A percentile compares a stretch with the other conserved stretches of the same genome.
These are phyloP conservation scores for Verticillium albo-atrum DNA, from an alignment of 2,329 filamentous ascomycete genomes.

Conservation along the genomic window DNA sequence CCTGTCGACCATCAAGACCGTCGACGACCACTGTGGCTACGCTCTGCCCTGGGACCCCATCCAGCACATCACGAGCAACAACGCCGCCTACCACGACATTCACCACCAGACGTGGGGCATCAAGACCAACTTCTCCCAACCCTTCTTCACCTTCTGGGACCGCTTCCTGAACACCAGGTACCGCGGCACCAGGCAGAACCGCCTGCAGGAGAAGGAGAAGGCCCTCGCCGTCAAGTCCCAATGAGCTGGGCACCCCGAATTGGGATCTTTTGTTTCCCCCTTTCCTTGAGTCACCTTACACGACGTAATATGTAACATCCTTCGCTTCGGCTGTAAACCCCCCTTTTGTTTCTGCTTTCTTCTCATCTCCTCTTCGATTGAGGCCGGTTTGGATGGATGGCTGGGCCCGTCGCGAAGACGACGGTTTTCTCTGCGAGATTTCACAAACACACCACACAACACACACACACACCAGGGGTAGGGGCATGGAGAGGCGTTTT, in stretches of 20 bases:
- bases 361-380: background rate
- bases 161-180: constrained; percentile 76
- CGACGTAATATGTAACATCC: constrained; percentile 1
- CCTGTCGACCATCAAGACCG: constrained; percentile 87
- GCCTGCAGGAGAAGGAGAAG: constrained; percentile 4
- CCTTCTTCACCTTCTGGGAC: constrained; percentile 97
- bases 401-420: constrained; percentile 1
- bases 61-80: constrained; percentile 89
- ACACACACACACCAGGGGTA: constrained; percentile 1
- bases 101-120: constrained; percentile 99
- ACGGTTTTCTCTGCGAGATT: background rate
- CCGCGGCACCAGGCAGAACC: constrained; percentile 52
- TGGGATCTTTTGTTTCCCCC: too few relatives aligned
- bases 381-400: background rate
- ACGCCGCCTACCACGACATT: constrained; percentile 94
- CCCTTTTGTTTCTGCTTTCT: background rate
- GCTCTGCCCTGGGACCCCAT: constrained; percentile 92
- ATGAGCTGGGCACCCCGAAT: background rate
- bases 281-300: background rate
- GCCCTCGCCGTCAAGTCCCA: constrained; percentile 7
- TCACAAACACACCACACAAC: constrained; percentile 3
- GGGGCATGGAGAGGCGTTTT: background rate
- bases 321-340: constrained; percentile 7
- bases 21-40: constrained; percentile 97
- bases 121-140: constrained; percentile 89